Evolutionary conservation across 768 basidiomycete genomes (phyloP).

Genomic region (Neoboletus magnificus): DNA sequence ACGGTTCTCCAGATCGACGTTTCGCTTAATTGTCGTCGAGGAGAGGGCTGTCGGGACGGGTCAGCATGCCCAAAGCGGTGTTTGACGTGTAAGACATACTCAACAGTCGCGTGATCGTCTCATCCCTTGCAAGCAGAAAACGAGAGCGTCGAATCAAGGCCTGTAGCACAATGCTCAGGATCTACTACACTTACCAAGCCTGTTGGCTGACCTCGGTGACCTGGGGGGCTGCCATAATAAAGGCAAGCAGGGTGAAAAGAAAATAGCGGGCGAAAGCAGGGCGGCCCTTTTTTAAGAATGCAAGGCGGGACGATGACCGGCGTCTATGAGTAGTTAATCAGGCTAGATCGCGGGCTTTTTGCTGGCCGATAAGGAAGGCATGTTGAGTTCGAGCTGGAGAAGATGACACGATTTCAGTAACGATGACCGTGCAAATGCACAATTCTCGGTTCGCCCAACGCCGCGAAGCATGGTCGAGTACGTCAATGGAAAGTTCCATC

Average conservation of each 20-base stretch:
- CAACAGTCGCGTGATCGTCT: conserved; percentile 57
- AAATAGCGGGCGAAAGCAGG: conserved; percentile 19
- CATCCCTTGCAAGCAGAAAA: conserved; percentile 51
- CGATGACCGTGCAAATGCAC: conserved; percentile 4
- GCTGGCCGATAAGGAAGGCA: conserved; percentile 33
- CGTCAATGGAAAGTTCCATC: conserved; percentile 36
- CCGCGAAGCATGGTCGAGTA: conserved; percentile 31
- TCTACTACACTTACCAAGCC: conserved; percentile 50
- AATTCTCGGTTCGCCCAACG: conserved; percentile 21
- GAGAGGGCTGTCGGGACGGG: conserved; percentile 51
- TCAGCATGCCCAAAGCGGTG: conserved; percentile 9
- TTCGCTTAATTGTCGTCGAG: conserved; percentile 57
- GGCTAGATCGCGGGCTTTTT: conserved; percentile 55
- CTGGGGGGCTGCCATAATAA: conserved; percentile 53
- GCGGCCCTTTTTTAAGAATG: conserved; percentile 37
- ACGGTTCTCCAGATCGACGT: conserved; percentile 59
- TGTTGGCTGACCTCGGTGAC: conserved; percentile 59
- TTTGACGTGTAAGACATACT: conserved; percentile 37
- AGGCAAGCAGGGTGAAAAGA: conserved; percentile 36
- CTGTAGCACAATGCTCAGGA: conserved; percentile 9
- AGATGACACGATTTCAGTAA: conserved; percentile 23
- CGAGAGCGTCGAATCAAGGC: conserved; percentile 17
- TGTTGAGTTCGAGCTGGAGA: conserved; percentile 21
- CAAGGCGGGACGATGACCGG: conserved; percentile 26
- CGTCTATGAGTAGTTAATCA: conserved; percentile 48